These are phyloP conservation scores for Carex pumila DNA, from an alignment of 176 grass and related monocot species.

Conservation along the genomic window DNA sequence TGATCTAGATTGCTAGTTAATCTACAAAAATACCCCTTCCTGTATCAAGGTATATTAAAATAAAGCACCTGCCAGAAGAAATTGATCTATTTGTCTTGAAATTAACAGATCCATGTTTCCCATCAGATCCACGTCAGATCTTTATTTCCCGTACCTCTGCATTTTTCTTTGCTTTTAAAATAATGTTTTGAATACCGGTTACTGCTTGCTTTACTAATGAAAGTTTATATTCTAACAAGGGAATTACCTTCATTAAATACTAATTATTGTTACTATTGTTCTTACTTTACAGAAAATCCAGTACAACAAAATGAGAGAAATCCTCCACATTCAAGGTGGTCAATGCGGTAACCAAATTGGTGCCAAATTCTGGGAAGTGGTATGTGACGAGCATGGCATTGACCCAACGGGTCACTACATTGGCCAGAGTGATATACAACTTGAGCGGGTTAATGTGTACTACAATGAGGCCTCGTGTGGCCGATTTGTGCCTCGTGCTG, in stretches of 20 bases:
- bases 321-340: slow-evolving; percentile 65
- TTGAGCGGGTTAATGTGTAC: slow-evolving; percentile 79
- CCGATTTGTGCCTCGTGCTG: slow-evolving; percentile 55
- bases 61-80: background rate
- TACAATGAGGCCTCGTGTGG: slow-evolving; percentile 72
- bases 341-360: slow-evolving; percentile 79
- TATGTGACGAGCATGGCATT: slow-evolving; percentile 68
- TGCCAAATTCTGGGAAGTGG: slow-evolving; percentile 75
- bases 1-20: background rate
- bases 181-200: background rate
- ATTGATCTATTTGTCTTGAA: background rate
- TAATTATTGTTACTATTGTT: background rate
- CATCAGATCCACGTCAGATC: background rate
- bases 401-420: slow-evolving; percentile 45
- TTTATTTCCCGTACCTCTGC: background rate
- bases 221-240: no score
- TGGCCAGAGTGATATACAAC: slow-evolving; percentile 45
- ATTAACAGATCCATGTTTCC: background rate
- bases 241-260: no score
- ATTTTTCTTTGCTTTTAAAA: background rate
- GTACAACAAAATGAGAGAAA: slow-evolving; percentile 57
- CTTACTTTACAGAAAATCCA: background rate
- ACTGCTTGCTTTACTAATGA: background rate
- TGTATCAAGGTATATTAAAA: background rate
- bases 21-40: background rate